Percentiles rank a stretch among this genome's conserved stretches.
These are phyloP conservation scores for Hypoxylon intermedium DNA, from an alignment of 495 filamentous ascomycete species.

Conservation along the genomic window DNA sequence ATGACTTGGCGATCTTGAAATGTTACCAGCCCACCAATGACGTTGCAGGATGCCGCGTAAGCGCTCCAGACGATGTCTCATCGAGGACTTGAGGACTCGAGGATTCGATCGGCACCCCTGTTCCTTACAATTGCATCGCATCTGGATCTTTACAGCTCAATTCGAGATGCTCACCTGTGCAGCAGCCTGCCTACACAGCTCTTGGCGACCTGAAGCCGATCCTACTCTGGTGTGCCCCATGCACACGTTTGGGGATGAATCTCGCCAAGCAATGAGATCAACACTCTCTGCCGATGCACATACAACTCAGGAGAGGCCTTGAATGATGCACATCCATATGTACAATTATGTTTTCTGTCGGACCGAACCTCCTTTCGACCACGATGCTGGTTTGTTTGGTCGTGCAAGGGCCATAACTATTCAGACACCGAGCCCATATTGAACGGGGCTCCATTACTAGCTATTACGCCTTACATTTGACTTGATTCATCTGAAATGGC, in stretches of 20 bases:
- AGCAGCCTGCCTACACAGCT: not conserved
- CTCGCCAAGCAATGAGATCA: slow-evolving; percentile 5
- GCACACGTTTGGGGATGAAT: slow-evolving; percentile 2
- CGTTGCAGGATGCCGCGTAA: not conserved
- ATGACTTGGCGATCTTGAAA: slow-evolving; percentile 6
- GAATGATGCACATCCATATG: not conserved
- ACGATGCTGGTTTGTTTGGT: not conserved
- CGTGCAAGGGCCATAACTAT: not conserved
- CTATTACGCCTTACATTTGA: too few relatives aligned
- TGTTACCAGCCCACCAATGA: slow-evolving; percentile 21
- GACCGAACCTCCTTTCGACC: not conserved
- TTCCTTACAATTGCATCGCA: not conserved
- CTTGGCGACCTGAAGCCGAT: not conserved
- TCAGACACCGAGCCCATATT: not conserved
- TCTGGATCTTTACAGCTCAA: not conserved
- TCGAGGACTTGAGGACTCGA: not conserved
- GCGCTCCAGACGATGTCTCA: slow-evolving; percentile 9
- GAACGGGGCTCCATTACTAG: not conserved
- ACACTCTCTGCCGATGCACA: slow-evolving; percentile 2
- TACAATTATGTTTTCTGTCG: slow-evolving; percentile 1
- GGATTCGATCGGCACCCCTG: slow-evolving; percentile 2
- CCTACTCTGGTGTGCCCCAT: not conserved
- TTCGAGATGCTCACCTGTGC: not conserved
- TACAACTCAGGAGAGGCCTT: slow-evolving; percentile 4
- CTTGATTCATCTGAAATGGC: too few relatives aligned